Conservation (phyloP, 2,329 filamentous ascomycete genomes). For the Penicillium hordei region DNA sequence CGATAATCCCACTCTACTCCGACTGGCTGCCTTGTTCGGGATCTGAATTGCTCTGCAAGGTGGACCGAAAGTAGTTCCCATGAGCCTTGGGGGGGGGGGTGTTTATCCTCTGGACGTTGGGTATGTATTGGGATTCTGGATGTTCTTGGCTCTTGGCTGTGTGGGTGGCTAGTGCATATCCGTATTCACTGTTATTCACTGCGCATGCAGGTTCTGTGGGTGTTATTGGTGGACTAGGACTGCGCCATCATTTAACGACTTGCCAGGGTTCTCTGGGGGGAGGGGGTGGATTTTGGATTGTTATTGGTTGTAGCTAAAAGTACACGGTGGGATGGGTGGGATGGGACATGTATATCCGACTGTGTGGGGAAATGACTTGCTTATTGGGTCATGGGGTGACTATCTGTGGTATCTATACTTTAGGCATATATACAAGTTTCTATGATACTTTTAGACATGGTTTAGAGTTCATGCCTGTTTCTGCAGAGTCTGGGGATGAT, state of each 20-base stretch:
- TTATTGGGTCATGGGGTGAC: neutral
- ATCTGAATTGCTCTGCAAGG: neutral
- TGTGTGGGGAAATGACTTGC: neutral
- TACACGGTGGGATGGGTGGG: neutral
- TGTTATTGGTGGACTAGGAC: neutral
- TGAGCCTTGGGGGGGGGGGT: neutral
- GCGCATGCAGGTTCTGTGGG: neutral
- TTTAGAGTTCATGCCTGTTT: neutral
- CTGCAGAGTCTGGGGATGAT: conserved; percentile 8
- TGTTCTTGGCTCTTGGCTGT: neutral
- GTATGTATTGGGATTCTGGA: neutral
- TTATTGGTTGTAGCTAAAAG: neutral
- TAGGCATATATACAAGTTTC: neutral
- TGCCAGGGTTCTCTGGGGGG: neutral
- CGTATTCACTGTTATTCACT: neutral
- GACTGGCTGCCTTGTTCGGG: neutral
- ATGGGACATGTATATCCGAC: neutral
- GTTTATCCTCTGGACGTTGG: neutral
- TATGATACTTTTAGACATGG: neutral
- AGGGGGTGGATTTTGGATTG: neutral
- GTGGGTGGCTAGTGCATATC: neutral
- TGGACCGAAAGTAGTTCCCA: neutral
- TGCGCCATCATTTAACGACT: neutral
- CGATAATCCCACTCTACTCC: neutral
- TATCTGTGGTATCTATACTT: neutral